A percentile compares a stretch with the other conserved stretches of the same genome.
Conservation (phyloP, 108 stramenopile genomes). For the Seminavis robusta region DNA sequence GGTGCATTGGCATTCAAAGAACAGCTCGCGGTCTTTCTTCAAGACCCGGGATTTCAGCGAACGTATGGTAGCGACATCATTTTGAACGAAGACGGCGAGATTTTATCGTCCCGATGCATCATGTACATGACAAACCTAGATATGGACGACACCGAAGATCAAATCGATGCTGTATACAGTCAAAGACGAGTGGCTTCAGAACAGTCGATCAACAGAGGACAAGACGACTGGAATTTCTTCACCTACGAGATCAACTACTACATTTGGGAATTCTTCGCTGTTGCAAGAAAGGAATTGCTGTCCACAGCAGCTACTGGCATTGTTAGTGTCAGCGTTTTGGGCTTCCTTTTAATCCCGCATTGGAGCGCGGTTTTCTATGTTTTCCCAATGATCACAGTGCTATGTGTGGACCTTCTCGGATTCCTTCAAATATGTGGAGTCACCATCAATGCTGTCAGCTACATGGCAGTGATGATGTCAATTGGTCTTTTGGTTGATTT, state of each 20-base stretch:
- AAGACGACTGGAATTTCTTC: not conserved
- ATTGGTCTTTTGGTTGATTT: conserved; percentile 24
- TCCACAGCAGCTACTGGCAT: not conserved
- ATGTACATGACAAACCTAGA: not conserved
- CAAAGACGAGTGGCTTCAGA: not conserved
- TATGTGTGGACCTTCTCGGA: not conserved
- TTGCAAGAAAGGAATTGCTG: not conserved
- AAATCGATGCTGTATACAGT: not conserved
- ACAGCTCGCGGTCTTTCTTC: conserved; percentile 2
- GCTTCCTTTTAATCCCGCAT: not conserved
- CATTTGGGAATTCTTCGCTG: conserved; percentile 2
- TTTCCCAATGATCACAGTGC: not conserved
- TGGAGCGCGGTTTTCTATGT: not conserved
- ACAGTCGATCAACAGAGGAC: not conserved
- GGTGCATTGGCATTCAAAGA: not conserved
- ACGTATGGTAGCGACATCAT: not conserved
- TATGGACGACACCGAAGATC: not conserved
- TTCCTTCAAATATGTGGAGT: not conserved
- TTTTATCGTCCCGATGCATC: not conserved
- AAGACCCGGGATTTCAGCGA: not conserved
- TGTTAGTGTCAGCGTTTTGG: not conserved
- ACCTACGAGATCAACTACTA: not conserved
- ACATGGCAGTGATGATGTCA: conserved; percentile 20
- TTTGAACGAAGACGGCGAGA: not conserved
- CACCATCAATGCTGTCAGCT: conserved; percentile 6